Evolutionary conservation across 129 eudicot genomes (phyloP), one percentile per base, ranked within the genome.

Genomic region (Silybum marianum): DNA sequence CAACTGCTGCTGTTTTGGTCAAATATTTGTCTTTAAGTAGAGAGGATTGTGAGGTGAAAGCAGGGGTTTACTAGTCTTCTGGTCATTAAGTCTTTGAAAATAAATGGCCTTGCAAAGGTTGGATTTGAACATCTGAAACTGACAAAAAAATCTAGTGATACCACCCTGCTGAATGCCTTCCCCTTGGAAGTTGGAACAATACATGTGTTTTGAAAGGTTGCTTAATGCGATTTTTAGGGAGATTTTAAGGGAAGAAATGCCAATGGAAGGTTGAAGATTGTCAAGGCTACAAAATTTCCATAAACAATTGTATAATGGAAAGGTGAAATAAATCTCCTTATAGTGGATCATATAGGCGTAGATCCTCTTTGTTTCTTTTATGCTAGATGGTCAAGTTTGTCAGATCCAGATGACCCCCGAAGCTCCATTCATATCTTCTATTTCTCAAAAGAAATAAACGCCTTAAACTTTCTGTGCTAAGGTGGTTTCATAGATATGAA

Each of bases 381-480:
- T 21, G 46, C 21, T 46, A 19, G 11, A 6, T 69, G 2, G 44
- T 30, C 7, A 38, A 75, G 44, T 54, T 74, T 74, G 22, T 28
- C 44, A 28, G 69, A 74, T 25, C 39, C 9, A 62, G 63, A 51
- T 16, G 63, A 7, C 63, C 63, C 10, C 51, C 54, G 36, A 36
- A 77, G 72, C 60, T 22, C 72, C 62, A 39, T 34, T 77, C 26
- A 23, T 18, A 7, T 9, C 69, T 66, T 16, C 10, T 19, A 3
- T 54, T 75, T 58, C 58, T 30, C 18, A 58, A 23, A 73, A 22
- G 77, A 58, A 28, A 54, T 8, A n/a, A 75, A 75, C 11, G n/a
- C 10, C 58, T 77, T 77, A 13, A 38, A 77, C 22, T 77, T 76
- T 62, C 22, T 75, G 25, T 62, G 46, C 46, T 76, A 60, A 58